Conservation (phyloP, 2,329 filamentous ascomycete species). For the Diaporthe vaccinii region DNA sequence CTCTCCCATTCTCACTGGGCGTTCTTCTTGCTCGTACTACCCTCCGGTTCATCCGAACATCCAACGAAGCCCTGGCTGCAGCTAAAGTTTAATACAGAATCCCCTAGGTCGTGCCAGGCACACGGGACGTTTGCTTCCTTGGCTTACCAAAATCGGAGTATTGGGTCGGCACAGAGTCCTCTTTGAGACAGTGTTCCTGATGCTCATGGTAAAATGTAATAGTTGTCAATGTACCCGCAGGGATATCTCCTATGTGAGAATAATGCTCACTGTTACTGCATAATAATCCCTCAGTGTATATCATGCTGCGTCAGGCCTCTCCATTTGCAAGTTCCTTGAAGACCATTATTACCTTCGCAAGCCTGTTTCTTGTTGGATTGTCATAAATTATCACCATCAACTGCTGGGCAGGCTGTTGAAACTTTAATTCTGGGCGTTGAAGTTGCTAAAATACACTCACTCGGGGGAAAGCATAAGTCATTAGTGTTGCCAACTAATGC, state of each 20-base stretch:
- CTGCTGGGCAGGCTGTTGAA: fast-evolving
- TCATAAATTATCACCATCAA: no score
- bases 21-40: not conserved
- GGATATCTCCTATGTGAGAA: not conserved
- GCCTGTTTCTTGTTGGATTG: not conserved
- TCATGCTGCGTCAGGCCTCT: not conserved
- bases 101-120: not conserved
- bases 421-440: no score
- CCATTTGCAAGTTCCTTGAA: fast-evolving
- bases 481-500: not conserved
- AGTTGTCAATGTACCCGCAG: not conserved
- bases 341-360: no score
- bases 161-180: not conserved
- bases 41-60: constrained; percentile 18
- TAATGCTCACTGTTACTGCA: fast-evolving
- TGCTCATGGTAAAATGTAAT: not conserved
- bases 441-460: not conserved
- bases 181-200: not conserved
- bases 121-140: not conserved
- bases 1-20: not conserved
- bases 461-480: not conserved
- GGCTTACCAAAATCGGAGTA: not conserved
- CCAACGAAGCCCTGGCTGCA: not conserved
- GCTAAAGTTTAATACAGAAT: not conserved
- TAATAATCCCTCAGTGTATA: not conserved